These are phyloP conservation scores for Passiflora organensis DNA, from an alignment of 345 rosid genomes.

Conservation along the genomic window DNA sequence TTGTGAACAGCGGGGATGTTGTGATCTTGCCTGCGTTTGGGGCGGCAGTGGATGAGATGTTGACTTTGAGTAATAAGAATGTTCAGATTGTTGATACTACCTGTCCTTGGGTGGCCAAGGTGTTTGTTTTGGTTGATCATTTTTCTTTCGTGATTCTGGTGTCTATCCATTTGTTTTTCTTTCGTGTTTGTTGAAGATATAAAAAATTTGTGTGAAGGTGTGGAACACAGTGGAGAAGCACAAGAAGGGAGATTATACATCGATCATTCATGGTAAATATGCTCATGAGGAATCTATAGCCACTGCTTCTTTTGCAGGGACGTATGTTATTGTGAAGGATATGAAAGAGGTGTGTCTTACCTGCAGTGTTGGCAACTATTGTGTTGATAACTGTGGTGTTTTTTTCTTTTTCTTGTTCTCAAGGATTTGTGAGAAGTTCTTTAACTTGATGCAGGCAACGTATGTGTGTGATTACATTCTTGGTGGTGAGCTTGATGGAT, in stretches of 20 bases:
- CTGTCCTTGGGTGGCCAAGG: conserved; percentile 99
- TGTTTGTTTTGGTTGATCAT: conserved; percentile 25
- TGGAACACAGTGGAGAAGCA: conserved; percentile 94
- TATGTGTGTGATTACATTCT: conserved; percentile 96
- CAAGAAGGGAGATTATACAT: conserved; percentile 88
- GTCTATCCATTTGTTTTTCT: neutral
- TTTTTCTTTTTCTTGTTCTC: too few species aligned
- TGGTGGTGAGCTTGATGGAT: conserved; percentile 73
- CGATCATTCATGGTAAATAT: conserved; percentile 90
- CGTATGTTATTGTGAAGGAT: conserved; percentile 67
- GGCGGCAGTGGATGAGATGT: conserved; percentile 90
- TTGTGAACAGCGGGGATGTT: conserved; percentile 72
- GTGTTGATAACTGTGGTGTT: too few species aligned
- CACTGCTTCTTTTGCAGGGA: conserved; percentile 90
- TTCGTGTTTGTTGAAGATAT: neutral
- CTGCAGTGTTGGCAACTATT: too few species aligned
- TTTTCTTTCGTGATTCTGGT: neutral
- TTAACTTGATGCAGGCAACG: conserved; percentile 45
- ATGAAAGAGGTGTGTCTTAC: conserved; percentile 67
- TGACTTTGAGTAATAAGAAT: conserved; percentile 48
- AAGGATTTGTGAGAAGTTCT: neutral
- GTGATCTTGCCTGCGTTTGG: conserved; percentile 96
- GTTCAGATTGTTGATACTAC: conserved; percentile 96
- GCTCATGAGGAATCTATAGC: conserved; percentile 87
- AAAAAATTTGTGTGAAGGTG: conserved; percentile 40